phyloP scores from a whole-genome alignment of 1,284 basidiomycete species.

The Meripilus lineatus region DNA sequence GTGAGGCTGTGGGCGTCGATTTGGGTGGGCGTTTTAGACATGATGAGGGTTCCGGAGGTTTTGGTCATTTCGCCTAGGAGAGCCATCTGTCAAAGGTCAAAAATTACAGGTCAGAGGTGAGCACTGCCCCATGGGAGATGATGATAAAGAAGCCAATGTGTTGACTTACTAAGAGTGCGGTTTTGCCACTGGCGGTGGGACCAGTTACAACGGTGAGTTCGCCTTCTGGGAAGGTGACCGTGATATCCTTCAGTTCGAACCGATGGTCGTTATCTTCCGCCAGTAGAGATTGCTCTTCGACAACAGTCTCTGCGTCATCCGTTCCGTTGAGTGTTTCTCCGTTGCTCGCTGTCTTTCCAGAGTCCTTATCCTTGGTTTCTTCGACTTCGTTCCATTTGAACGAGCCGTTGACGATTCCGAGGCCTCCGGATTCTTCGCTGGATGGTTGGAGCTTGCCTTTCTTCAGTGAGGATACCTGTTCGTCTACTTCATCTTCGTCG shows the following conservation, averaged over 20 bases:
- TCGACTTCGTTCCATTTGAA: constrained; percentile 68
- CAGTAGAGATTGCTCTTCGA: constrained; percentile 13
- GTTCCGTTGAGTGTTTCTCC: constrained; percentile 4
- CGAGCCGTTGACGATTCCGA: constrained; percentile 61
- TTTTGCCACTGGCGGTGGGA: constrained; percentile 80
- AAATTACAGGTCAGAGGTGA: no score
- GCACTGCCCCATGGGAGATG: no score
- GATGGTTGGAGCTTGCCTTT: constrained; percentile 21
- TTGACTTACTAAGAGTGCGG: constrained; percentile 56
- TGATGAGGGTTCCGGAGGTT: constrained; percentile 44
- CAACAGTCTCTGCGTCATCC: constrained; percentile 20
- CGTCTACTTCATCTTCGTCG: constrained; percentile 68
- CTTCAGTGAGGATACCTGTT: constrained; percentile 34
- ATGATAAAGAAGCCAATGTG: constrained; percentile 18
- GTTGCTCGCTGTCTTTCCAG: constrained; percentile 15
- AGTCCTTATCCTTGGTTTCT: constrained; percentile 25
- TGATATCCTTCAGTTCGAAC: constrained; percentile 66
- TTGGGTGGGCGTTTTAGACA: constrained; percentile 58
- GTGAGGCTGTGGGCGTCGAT: constrained; percentile 61
- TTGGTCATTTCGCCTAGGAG: constrained; percentile 63
- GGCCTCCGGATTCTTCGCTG: constrained; percentile 31
- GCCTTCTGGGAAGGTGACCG: constrained; percentile 66
- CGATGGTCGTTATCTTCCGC: constrained; percentile 32
- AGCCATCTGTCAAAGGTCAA: constrained; percentile 45
- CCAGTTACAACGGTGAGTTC: constrained; percentile 62